A percentile compares a stretch with the other conserved stretches of the same genome.
These are phyloP conservation scores for Oryza australiensis DNA, from an alignment of 176 grass and related monocot species.

Conservation along the genomic window DNA sequence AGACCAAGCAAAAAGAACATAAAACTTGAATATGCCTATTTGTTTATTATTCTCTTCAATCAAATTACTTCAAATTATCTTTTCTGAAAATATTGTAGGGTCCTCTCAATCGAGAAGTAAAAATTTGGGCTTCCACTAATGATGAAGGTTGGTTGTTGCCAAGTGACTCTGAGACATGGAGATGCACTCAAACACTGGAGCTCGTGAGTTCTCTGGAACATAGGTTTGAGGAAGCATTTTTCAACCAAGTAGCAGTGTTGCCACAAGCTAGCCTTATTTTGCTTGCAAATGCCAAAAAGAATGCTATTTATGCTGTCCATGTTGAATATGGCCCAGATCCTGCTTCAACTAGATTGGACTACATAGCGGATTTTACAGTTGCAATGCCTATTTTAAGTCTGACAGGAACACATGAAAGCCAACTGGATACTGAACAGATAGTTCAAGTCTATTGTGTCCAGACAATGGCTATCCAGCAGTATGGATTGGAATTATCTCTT, in stretches of 20 bases:
- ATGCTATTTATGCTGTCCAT: conserved; percentile 95
- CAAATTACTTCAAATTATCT: not conserved
- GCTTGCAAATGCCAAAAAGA: conserved; percentile 98
- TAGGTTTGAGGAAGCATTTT: conserved; percentile 81
- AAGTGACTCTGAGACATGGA: conserved; percentile 81
- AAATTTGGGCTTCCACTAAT: conserved; percentile 79
- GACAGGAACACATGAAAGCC: conserved; percentile 61
- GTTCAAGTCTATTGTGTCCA: conserved; percentile 96
- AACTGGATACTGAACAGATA: conserved; percentile 63
- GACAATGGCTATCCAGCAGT: conserved; percentile 97
- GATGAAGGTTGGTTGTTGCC: conserved; percentile 84
- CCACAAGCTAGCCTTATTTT: conserved; percentile 91
- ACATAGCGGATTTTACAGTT: conserved; percentile 95
- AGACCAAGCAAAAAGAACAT: conserved; percentile 10
- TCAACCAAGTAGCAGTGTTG: conserved; percentile 90
- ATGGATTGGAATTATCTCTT: conserved; percentile 79
- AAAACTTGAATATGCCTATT: conserved; percentile 13
- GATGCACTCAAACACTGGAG: conserved; percentile 79
- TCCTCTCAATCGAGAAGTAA: conserved; percentile 82
- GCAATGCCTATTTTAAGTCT: conserved; percentile 97
- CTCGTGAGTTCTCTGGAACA: conserved; percentile 75
- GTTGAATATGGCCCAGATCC: conserved; percentile 73
- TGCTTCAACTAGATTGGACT: conserved; percentile 76
- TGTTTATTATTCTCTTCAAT: conserved; percentile 23
- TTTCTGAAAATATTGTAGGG: conserved; percentile 56